Evolutionary conservation across 768 basidiomycete genomes (phyloP).

Genomic region (Amanita pseudoporphyria): DNA sequence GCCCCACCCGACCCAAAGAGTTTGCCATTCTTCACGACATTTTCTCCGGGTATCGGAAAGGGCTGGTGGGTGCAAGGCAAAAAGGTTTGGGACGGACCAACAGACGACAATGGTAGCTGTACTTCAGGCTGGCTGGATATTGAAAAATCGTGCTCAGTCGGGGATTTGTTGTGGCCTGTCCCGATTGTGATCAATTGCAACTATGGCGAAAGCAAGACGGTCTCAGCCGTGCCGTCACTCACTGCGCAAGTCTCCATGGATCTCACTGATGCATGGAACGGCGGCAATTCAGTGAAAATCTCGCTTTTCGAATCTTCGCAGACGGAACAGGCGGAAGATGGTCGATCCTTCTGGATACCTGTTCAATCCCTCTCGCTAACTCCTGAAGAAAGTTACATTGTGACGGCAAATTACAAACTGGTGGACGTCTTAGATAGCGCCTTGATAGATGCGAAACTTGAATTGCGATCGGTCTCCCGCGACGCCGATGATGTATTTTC

Average conservation of each 20-base stretch:
- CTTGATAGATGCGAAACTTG: background rate
- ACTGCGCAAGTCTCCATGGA: background rate
- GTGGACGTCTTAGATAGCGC: background rate
- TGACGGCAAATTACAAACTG: background rate
- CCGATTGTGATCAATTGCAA: background rate
- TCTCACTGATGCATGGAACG: conserved; percentile 6
- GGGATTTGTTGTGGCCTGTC: conserved; percentile 5
- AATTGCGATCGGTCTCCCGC: background rate
- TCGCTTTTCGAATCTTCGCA: background rate
- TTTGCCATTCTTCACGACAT: conserved; percentile 4
- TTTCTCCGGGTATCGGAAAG: conserved; percentile 3
- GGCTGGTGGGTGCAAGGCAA: conserved; percentile 6
- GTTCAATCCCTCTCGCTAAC: conserved; percentile 3
- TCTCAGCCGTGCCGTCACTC: no score
- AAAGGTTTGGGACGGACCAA: conserved; percentile 1
- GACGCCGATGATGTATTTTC: background rate
- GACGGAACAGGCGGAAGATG: background rate
- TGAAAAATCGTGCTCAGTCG: background rate
- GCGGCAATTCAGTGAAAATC: background rate
- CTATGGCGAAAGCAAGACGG: background rate
- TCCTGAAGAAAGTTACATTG: background rate
- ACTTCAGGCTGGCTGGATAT: conserved; percentile 6
- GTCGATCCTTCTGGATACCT: conserved; percentile 4
- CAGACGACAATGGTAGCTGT: background rate
- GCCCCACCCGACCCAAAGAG: conserved; percentile 2